Evolutionary conservation across 305 asterid species (phyloP), one percentile per base, ranked within the genome.

Genomic region (Fraxinus xanthoxyloides): DNA sequence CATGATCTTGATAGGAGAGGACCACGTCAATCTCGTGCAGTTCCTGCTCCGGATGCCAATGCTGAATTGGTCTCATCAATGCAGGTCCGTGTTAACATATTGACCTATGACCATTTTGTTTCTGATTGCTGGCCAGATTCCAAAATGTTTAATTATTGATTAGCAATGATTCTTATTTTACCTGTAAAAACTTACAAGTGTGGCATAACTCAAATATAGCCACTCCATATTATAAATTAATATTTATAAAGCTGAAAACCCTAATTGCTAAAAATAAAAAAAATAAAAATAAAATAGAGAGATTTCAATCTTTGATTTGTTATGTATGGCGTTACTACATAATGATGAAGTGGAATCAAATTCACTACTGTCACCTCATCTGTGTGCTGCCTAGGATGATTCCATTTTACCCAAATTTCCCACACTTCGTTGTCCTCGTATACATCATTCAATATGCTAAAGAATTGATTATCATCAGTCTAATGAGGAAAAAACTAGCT

Each of bases 41-140:
- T 87, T 89, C 95, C 98, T 72, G 93, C 93, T 38, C 91, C 94
- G 2, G 86, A 87, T 76, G 94, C 95, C 79, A 93, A 94, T 87
- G 94, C 95, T 70, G 97, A 93, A 83, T 82, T 92, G 82, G 87
- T 86, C 86, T 88, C 91, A 79, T 91, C 98, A 23, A 88, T 90
- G 91, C 91, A 87, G 98, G 99, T 93, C 84, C 30, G 21, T 28
- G 32, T 67, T 67, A 30, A 67, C 15, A 23, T 59, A 59, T 59
- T 59, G 13, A 59, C 28, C 67, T n/a, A 7, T 28, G 36, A 32
- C 31, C 19, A 59, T 48, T 54, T 61, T 7, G 17, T 26, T 63
- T 34, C 80, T 63, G 72, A 63, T 26, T 63, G 72, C 72, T 63
- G 72, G 72, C 35, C 34, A 23, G 72, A 63, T 63, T 63, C 17